A percentile compares a stretch with the other conserved stretches of the same genome.
Evolutionary conservation across 176 grass and related monocot genomes (phyloP).

Genomic region (Olyra latifolia): DNA sequence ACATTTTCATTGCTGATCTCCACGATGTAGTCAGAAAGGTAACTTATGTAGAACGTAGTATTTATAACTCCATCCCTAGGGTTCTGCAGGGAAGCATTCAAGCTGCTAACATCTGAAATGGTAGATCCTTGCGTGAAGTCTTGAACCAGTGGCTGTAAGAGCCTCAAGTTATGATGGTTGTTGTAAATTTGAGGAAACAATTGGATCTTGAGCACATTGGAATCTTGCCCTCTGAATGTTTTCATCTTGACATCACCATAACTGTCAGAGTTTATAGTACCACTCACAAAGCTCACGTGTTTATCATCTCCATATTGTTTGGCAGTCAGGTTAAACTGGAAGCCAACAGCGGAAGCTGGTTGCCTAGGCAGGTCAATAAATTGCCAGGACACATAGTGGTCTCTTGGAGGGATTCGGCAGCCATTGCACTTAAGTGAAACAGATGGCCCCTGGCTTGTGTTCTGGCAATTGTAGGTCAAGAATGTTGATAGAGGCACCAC

Average conservation of each 20-base stretch:
- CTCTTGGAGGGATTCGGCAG: constrained; percentile 76
- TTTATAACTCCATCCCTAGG: constrained; percentile 78
- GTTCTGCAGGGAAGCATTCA: constrained; percentile 78
- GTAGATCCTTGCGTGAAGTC: constrained; percentile 80
- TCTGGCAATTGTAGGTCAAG: constrained; percentile 64
- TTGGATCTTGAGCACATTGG: constrained; percentile 86
- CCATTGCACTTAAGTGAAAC: constrained; percentile 74
- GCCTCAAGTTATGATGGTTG: constrained; percentile 60
- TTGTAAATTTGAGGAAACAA: constrained; percentile 89
- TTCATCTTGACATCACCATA: constrained; percentile 56
- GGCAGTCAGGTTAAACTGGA: constrained; percentile 80
- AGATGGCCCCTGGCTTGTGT: constrained; percentile 72
- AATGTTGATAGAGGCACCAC: constrained; percentile 60
- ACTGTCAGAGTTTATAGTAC: constrained; percentile 63
- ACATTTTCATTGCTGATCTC: constrained; percentile 79
- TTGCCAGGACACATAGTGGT: constrained; percentile 90
- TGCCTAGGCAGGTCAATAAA: constrained; percentile 68
- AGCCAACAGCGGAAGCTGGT: constrained; percentile 71
- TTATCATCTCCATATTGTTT: constrained; percentile 58
- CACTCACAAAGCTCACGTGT: constrained; percentile 75
- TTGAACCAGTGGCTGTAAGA: constrained; percentile 81
- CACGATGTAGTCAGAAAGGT: constrained; percentile 89
- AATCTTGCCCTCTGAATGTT: constrained; percentile 86
- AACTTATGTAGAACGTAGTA: constrained; percentile 81
- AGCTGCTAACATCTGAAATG: constrained; percentile 61